Conservation (phyloP, 306 rosid genomes). For the Styphnolobium japonicum region DNA sequence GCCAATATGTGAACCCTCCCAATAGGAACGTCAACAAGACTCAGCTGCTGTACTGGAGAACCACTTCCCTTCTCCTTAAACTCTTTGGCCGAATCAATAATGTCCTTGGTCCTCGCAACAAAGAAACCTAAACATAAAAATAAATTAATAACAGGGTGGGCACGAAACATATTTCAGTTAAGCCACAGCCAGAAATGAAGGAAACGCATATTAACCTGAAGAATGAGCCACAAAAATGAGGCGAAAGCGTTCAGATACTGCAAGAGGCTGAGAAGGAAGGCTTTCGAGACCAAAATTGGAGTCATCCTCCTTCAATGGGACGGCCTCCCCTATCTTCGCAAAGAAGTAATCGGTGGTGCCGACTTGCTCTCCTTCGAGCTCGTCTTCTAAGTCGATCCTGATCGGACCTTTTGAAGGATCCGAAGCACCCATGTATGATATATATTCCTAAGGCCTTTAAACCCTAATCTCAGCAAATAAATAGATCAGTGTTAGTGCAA, state of each 20-base stretch:
- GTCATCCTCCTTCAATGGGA: slow-evolving; percentile 48
- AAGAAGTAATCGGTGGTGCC: slow-evolving; percentile 56
- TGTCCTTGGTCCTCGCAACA: slow-evolving; percentile 64
- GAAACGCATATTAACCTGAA: slow-evolving; percentile 31
- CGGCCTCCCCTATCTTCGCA: slow-evolving; percentile 59
- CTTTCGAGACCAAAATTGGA: slow-evolving; percentile 40
- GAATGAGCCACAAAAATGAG: slow-evolving; percentile 67
- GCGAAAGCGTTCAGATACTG: slow-evolving; percentile 67
- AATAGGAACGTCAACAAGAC: slow-evolving; percentile 59
- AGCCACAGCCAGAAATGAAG: neutral
- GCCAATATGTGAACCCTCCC: slow-evolving; percentile 63
- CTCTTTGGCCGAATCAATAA: slow-evolving; percentile 57
- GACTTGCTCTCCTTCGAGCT: slow-evolving; percentile 47
- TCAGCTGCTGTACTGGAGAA: slow-evolving; percentile 53
- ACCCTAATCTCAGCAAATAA: neutral
- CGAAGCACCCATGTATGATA: neutral
- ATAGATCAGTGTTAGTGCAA: neutral
- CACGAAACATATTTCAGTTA: neutral
- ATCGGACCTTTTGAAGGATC: neutral
- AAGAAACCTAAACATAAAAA: slow-evolving; percentile 54
- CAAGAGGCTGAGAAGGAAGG: slow-evolving; percentile 70
- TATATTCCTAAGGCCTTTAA: neutral
- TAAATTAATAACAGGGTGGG: neutral
- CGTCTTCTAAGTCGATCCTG: slow-evolving; percentile 41
- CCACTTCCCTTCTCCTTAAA: slow-evolving; percentile 52